Conservation (phyloP, 2,329 filamentous ascomycete genomes). For the Cytospora schulzeri region DNA sequence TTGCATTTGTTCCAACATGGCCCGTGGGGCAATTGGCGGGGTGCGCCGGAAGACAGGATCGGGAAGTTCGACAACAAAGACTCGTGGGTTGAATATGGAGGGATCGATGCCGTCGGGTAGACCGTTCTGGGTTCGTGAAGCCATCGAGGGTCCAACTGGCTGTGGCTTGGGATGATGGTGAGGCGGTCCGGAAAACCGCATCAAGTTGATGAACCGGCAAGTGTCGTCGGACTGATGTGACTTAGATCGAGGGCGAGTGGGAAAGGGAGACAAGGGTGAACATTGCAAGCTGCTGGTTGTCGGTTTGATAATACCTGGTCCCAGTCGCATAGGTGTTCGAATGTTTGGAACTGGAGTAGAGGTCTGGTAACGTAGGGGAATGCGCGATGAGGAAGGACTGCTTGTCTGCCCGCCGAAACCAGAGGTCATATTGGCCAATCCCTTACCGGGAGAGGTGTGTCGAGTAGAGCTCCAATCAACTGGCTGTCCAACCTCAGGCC, state of each 20-base stretch:
- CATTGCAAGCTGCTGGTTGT: neutral
- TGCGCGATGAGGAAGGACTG: neutral
- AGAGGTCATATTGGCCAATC: neutral
- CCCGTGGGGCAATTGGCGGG: conserved; percentile 14
- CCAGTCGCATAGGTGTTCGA: neutral
- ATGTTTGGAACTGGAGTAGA: neutral
- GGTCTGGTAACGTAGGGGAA: conserved; percentile 13
- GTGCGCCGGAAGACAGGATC: conserved; percentile 2
- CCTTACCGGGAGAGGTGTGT: neutral
- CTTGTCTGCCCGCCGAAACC: neutral
- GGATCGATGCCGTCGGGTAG: neutral
- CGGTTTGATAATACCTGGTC: neutral
- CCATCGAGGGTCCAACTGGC: neutral
- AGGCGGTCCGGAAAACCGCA: neutral
- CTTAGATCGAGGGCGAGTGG: neutral
- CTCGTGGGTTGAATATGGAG: conserved; percentile 8
- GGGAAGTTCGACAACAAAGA: conserved; percentile 8
- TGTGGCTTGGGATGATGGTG: neutral
- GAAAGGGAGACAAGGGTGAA: neutral
- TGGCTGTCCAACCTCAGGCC: conserved; percentile 14
- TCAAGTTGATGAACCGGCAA: neutral
- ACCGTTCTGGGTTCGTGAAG: neutral
- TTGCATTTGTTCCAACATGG: conserved; percentile 11
- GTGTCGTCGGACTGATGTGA: neutral
- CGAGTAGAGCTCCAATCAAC: conserved; percentile 8